A percentile compares a stretch with the other conserved stretches of the same genome.
These are phyloP conservation scores for Melanomma pulvis-pyrius DNA, from an alignment of 495 filamentous ascomycete genomes.

Conservation along the genomic window DNA sequence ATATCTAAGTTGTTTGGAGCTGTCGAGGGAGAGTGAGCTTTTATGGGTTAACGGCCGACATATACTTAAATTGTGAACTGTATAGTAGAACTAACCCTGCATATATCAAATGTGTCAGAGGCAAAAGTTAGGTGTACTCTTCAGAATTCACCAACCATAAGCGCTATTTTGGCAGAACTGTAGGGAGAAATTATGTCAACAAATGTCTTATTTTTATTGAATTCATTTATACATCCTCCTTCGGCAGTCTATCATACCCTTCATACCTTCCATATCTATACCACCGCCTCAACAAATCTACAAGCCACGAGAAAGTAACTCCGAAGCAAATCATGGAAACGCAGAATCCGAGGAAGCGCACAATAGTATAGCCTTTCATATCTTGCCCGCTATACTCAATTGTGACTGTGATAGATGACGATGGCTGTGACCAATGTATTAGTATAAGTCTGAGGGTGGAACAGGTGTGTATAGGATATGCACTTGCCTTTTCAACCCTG, in stretches of 20 bases:
- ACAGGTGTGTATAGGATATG: not conserved
- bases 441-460: not conserved
- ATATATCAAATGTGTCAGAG: too few relatives aligned
- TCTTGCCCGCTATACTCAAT: not conserved
- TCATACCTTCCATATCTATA: not conserved
- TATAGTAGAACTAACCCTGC: too few relatives aligned
- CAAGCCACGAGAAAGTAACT: conserved; percentile 4
- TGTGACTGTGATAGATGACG: not conserved
- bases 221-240: not conserved
- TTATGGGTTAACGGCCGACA: too few relatives aligned
- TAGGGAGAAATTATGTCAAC: too few relatives aligned
- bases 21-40: too few relatives aligned
- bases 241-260: not conserved
- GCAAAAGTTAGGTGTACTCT: too few relatives aligned
- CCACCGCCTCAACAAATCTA: not conserved
- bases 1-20: too few relatives aligned
- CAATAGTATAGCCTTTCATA: not conserved
- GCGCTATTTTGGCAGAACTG: too few relatives aligned
- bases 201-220: too few relatives aligned
- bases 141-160: too few relatives aligned
- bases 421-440: not conserved
- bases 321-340: conserved; percentile 13
- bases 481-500: conserved; percentile 4
- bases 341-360: not conserved
- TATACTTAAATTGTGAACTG: too few relatives aligned